phyloP scores from a whole-genome alignment of 2,329 filamentous ascomycete genomes.

The Colletotrichum musae region DNA sequence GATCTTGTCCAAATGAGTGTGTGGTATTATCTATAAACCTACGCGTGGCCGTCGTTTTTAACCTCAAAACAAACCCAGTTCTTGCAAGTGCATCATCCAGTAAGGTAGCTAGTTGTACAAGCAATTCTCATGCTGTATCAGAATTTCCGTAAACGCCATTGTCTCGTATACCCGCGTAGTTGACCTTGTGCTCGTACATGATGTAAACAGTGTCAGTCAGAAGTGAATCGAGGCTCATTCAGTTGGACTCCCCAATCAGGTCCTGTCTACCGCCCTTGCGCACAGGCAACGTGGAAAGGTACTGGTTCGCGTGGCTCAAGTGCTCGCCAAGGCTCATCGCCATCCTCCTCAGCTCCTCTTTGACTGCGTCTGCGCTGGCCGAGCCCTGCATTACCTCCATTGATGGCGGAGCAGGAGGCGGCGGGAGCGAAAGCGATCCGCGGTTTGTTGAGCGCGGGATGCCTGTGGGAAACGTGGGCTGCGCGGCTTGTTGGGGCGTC shows the following conservation, averaged over 20 bases:
- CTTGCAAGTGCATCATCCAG: background rate
- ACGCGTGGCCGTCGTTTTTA: background rate
- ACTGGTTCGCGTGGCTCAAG: conserved; percentile 60
- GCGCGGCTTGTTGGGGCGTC: conserved; percentile 49
- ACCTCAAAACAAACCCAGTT: background rate
- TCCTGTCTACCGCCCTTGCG: conserved; percentile 49
- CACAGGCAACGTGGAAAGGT: conserved; percentile 58
- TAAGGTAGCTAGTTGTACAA: background rate
- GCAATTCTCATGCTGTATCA: background rate
- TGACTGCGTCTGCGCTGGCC: conserved; percentile 65
- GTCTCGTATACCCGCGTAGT: background rate
- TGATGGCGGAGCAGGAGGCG: conserved; percentile 62
- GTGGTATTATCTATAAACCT: conserved; percentile 4
- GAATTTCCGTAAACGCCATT: background rate
- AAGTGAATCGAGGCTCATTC: background rate
- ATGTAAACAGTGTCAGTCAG: background rate
- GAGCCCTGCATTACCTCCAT: conserved; percentile 68
- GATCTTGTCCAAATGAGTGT: conserved; percentile 7
- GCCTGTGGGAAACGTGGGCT: conserved; percentile 44
- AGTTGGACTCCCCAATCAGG: conserved; percentile 23
- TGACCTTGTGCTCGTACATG: background rate
- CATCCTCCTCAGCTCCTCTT: conserved; percentile 65
- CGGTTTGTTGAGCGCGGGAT: conserved; percentile 25
- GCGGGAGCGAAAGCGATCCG: conserved; percentile 48
- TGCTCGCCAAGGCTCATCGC: conserved; percentile 66